phyloP scores from a whole-genome alignment of 164 flowering plant species.

The Paratinospora sagittata region DNA sequence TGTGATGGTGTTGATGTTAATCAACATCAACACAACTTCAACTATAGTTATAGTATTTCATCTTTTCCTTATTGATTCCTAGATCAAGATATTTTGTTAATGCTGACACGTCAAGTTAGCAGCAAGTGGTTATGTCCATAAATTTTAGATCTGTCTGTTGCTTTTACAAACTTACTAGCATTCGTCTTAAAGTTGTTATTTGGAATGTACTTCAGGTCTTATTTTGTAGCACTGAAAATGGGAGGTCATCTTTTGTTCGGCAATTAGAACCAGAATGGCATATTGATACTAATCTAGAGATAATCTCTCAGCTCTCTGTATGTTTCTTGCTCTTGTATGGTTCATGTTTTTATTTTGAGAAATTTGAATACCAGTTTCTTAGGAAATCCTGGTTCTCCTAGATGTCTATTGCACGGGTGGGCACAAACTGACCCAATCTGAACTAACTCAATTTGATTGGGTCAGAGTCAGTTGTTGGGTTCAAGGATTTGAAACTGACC shows the following conservation, averaged over 20 bases:
- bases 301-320: constrained; percentile 23
- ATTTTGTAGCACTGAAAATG: constrained; percentile 29
- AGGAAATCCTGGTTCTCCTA: too few relatives aligned
- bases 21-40: not conserved
- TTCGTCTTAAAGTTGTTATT: not conserved
- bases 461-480: too few relatives aligned
- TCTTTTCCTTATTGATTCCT: not conserved
- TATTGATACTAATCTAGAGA: constrained; percentile 28
- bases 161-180: not conserved
- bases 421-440: too few relatives aligned
- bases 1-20: too few relatives aligned
- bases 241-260: constrained; percentile 25
- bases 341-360: not conserved
- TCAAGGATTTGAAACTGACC: too few relatives aligned
- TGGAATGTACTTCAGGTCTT: constrained; percentile 19
- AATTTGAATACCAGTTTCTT: not conserved
- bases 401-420: too few relatives aligned
- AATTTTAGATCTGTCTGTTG: not conserved
- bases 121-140: not conserved
- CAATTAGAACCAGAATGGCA: constrained; percentile 38
- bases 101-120: too few relatives aligned
- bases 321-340: not conserved
- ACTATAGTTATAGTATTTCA: not conserved
- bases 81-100: not conserved
- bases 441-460: too few relatives aligned